A percentile compares a stretch with the other conserved stretches of the same genome.
Conservation (phyloP, 1,284 basidiomycete genomes). For the Trichosporon asahii region DNA sequence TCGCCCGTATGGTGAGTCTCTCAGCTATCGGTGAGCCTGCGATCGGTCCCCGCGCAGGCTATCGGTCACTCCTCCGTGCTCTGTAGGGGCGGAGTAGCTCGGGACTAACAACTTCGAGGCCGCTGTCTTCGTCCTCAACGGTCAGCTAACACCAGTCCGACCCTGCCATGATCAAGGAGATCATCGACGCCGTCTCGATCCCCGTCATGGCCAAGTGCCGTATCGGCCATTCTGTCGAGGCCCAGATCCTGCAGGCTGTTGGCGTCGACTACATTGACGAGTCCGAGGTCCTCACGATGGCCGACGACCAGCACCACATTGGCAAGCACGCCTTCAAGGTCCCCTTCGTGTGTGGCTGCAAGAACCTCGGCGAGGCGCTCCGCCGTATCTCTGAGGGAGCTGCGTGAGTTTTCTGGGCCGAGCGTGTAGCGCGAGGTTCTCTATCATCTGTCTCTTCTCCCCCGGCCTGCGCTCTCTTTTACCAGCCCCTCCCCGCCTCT, state of each 20-base stretch:
- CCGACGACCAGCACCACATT: conserved; percentile 75
- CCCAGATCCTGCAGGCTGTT: conserved; percentile 90
- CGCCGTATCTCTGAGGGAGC: conserved; percentile 96
- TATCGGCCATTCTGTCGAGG: conserved; percentile 96
- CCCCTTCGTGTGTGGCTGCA: conserved; percentile 61
- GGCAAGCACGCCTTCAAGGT: conserved; percentile 90
- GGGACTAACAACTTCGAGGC: no score
- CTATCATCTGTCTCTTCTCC: neutral
- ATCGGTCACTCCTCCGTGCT: no score
- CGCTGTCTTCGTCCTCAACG: no score
- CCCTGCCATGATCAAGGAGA: conserved; percentile 94
- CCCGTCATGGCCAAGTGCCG: conserved; percentile 62
- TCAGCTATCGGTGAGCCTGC: neutral
- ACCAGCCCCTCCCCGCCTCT: no score
- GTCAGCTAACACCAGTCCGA: conserved; percentile 64
- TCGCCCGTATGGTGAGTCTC: conserved; percentile 78
- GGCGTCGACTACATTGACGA: conserved; percentile 99
- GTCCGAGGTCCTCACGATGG: conserved; percentile 93
- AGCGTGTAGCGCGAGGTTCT: neutral
- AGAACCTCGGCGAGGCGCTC: conserved; percentile 74
- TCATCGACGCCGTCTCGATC: conserved; percentile 85
- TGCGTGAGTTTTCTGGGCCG: conserved; percentile 56
- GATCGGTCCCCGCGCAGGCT: no score
- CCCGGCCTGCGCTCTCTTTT: no score
- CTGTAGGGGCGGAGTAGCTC: no score